Conservation (phyloP, 2,329 filamentous ascomycete species). For the Hypoxylon rubiginosum region DNA sequence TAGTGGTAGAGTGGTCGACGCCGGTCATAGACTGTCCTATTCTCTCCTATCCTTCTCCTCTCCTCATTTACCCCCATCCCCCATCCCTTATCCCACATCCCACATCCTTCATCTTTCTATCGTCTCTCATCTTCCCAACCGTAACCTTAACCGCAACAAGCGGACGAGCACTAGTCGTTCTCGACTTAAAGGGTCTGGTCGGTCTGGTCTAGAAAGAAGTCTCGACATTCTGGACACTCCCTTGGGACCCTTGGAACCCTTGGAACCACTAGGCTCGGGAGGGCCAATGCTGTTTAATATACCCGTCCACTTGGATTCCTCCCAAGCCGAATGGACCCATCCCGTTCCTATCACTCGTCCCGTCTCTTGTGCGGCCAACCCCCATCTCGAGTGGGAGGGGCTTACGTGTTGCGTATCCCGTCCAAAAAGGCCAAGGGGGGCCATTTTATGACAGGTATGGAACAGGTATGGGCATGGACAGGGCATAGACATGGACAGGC, state of each 20-base stretch:
- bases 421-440: constrained; percentile 9
- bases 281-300: constrained; percentile 43
- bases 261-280: constrained; percentile 40
- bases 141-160: constrained; percentile 18
- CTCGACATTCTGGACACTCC: constrained; percentile 5
- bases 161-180: constrained; percentile 6
- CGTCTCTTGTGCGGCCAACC: constrained; percentile 22
- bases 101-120: neutral
- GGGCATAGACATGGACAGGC: neutral
- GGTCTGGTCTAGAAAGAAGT: neutral
- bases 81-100: neutral
- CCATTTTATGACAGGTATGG: constrained; percentile 7
- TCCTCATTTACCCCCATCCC: neutral
- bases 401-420: constrained; percentile 27
- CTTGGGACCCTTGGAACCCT: constrained; percentile 19
- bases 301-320: constrained; percentile 48
- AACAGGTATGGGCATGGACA: neutral
- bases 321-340: constrained; percentile 32
- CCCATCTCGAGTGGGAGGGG: constrained; percentile 25
- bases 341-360: constrained; percentile 40
- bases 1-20: neutral
- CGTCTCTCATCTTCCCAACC: neutral
- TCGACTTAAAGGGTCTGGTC: constrained; percentile 10
- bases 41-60: no score
- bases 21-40: neutral